Conservation (phyloP, 2,329 filamentous ascomycete species). For the Emmonsia crescens region DNA sequence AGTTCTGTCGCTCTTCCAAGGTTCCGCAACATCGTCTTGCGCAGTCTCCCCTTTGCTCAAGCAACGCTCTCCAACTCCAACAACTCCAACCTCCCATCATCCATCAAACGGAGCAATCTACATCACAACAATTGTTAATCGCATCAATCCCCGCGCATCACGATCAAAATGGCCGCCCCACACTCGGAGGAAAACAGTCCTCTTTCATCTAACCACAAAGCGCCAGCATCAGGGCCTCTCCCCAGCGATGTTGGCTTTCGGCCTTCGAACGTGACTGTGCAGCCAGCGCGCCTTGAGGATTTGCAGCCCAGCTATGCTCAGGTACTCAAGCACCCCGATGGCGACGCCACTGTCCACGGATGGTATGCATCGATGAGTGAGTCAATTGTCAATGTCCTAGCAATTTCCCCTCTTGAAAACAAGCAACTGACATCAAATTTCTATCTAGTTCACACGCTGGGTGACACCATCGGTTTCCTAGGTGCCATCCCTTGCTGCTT, state of each 20-base stretch:
- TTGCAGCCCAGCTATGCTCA: conserved; percentile 74
- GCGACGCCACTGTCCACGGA: conserved; percentile 60
- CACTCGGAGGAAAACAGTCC: neutral
- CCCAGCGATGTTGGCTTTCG: conserved; percentile 34
- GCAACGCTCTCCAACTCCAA: neutral
- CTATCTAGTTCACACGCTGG: conserved; percentile 55
- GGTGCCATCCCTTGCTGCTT: conserved; percentile 89
- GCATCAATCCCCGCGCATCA: neutral
- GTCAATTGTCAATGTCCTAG: conserved; percentile 23
- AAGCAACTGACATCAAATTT: conserved; percentile 3
- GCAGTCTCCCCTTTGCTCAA: neutral
- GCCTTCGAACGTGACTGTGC: conserved; percentile 51
- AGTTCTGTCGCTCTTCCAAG: too few species aligned
- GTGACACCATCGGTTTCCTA: conserved; percentile 60
- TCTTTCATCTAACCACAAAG: neutral
- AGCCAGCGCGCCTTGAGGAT: conserved; percentile 72
- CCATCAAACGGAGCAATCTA: neutral
- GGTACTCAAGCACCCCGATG: conserved; percentile 46
- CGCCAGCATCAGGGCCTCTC: conserved; percentile 6
- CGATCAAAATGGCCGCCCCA: neutral
- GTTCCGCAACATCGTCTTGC: neutral
- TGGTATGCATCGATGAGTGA: conserved; percentile 85
- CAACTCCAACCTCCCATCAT: neutral
- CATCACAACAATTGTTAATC: neutral
- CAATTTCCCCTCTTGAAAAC: neutral